Base-by-base conservation (phyloP, 345 rosid genomes). In the Lenwebbia sp. region DNA sequence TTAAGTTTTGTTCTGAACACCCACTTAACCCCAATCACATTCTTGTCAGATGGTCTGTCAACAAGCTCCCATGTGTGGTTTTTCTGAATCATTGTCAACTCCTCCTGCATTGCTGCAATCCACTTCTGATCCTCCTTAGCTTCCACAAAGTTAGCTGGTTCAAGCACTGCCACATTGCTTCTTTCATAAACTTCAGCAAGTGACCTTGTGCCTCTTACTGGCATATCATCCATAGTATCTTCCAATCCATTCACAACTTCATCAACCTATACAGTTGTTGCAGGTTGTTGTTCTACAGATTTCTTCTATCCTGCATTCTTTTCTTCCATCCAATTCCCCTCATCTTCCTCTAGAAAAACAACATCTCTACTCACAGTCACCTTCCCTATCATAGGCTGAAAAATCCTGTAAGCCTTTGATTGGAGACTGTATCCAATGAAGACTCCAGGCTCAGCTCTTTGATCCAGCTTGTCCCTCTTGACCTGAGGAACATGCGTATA, bases 381-480 rank as follows among this genome's bases (percentile, higher is more conserved):
- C 44, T 41, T 41, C 44, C 44, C 28, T 5, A 33, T 44, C 54
- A 70, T 25, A 25, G 87, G 85, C 5, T 49, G 54, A 54, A 54
- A 88, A 22, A 84, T 54, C 54, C 87, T 86, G 23, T 88, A 88
- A 41, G 85, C 87, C 28, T 89, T 88, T 3, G 86, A 82, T 15
- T 52, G 22, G 4, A 33, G 21, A 25, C 65, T 82, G 19, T 87
- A 87, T 7, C 88, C 90, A 26, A 89, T 25, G 51, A 89, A 87
- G 21, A 88, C 82, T 4, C 86, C 58, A 14, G 19, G 53, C 52
- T 86, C 84, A 13, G 70, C 75, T 57, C 84, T 89, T 44, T 81
- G 70, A 33, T 88, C 90, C 21, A 88, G 28, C 28, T 86, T 87
- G 55, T 85, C 88, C 51, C 88, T 47, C 56, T 84, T 88, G 85